Percentiles rank a stretch among this genome's conserved stretches.
Evolutionary conservation across 192 early-diverging fungal genomes (phyloP).

Genomic region (Funneliformis mosseae): DNA sequence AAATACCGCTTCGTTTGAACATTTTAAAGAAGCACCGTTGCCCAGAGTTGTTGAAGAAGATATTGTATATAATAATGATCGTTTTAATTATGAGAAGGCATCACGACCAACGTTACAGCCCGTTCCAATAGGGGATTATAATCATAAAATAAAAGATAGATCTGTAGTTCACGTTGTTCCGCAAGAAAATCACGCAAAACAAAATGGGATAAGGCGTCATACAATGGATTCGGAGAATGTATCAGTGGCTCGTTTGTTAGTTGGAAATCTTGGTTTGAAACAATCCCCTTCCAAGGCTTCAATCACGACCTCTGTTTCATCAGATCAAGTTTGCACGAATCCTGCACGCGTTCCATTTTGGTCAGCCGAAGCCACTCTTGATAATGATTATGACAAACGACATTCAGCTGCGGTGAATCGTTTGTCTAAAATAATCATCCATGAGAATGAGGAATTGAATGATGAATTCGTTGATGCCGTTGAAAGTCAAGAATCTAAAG

Average conservation of each 20-base stretch:
- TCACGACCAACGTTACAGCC: neutral
- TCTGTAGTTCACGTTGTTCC: neutral
- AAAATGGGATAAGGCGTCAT: neutral
- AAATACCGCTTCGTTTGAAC: neutral
- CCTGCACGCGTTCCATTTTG: neutral
- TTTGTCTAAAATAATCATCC: conserved; percentile 16
- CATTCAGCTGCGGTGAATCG: neutral
- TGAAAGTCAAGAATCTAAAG: conserved; percentile 2
- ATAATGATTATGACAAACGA: neutral
- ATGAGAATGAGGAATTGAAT: conserved; percentile 20
- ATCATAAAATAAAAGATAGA: neutral
- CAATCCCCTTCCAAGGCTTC: conserved; percentile 16
- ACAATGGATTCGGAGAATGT: conserved; percentile 12
- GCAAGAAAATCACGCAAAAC: neutral
- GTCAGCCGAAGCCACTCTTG: neutral
- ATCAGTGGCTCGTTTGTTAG: conserved; percentile 17
- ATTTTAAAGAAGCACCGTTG: neutral
- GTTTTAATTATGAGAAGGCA: neutral
- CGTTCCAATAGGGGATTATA: neutral
- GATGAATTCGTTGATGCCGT: conserved; percentile 36
- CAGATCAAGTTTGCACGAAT: conserved; percentile 10
- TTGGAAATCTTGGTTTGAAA: conserved; percentile 23
- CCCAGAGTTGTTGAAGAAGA: conserved; percentile 9
- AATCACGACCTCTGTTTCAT: conserved; percentile 13
- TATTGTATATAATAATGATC: neutral